Evolutionary conservation across 2,329 filamentous ascomycete genomes (phyloP), one percentile per base, ranked within the genome.

Genomic region (Pseudocercospora musae): DNA sequence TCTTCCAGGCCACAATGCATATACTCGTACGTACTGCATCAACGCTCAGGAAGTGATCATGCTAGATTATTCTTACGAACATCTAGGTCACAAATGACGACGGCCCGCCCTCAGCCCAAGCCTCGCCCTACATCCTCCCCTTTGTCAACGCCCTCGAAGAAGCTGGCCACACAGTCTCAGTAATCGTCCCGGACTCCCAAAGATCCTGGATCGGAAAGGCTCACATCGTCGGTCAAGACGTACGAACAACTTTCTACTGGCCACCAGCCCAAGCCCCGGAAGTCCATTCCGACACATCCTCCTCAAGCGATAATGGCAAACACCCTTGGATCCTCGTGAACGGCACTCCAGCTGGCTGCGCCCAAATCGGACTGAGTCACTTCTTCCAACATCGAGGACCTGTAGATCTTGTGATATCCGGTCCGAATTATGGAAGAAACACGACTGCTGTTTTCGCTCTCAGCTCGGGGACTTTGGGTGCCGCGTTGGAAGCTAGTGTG

Each of bases 171-270:
- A 83, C 81, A n/a, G 91, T 98, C 64, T 96, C 92, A 7, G 93
- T 99, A 55, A 89, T 95, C 66, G 85, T 99, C 13, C 95, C 95
- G 1, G 87, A 97, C 76, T 89, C 88, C 6, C 95, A 99, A 79
- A 88, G 94, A 66, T 96, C 92, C 60, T 99, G 95, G 95, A 98
- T 99, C 72, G 93, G 93, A 71, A 99, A 99, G 81, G 95, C 95
- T 2, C 95, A 98, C 78, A 90, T 98, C 73, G 92, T 98, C 71
- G 93, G 93, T 60, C 76, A 85, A 66, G 85, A 87, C 57, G 87
- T 91, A 65, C 89, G 89, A 59, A 88, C 86, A 15, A 87, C 83
- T 49, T 88, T 90, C 74, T 78, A 82, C 54, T 87, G 25, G 82
- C 87, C 42, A 75, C 81, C 53, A 70, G 77, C 55, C 15, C 59